phyloP scores from a whole-genome alignment of 345 rosid genomes.

The sweet orange (Citrus sinensis) region DVS_A1.0 CM039164.1:26872001-26872500 shows the following conservation, averaged over 20 bases:
- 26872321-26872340: conserved; percentile 46
- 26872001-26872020: background rate
- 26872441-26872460: background rate
- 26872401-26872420: background rate
- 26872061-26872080: background rate
- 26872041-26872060: too few relatives aligned
- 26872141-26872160: background rate
- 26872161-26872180: background rate
- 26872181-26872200: background rate
- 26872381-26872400: conserved; percentile 20
- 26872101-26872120: conserved; percentile 31
- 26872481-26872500: too few relatives aligned
- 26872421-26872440: background rate
- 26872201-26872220: conserved; percentile 9
- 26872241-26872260: conserved; percentile 16
- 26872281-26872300: conserved; percentile 54
- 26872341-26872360: conserved; percentile 7
- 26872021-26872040: too few relatives aligned
- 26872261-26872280: conserved; percentile 28
- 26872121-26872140: background rate
- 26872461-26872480: too few relatives aligned
- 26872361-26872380: conserved; percentile 9
- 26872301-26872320: conserved; percentile 45
- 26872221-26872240: conserved; percentile 26
- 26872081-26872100: conserved; percentile 28